Conservation (phyloP, 2,329 filamentous ascomycete genomes). For the Apiospora marii region DNA sequence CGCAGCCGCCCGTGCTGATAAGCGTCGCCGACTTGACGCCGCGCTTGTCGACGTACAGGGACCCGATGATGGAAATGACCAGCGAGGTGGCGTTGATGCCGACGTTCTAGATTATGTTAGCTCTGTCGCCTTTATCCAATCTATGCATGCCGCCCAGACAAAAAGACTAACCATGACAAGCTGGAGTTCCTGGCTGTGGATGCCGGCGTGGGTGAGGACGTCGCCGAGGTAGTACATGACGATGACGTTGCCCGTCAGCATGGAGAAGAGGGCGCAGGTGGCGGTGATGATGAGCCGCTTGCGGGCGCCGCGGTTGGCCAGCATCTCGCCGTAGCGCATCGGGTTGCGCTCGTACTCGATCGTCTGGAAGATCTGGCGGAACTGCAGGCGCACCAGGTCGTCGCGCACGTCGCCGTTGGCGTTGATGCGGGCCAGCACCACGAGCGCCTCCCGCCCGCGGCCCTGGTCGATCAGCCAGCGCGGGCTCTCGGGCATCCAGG, state of each 20-base stretch:
- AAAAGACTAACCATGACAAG: constrained; percentile 46
- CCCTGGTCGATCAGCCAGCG: constrained; percentile 46
- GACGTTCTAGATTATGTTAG: constrained; percentile 23
- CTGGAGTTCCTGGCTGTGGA: constrained; percentile 51
- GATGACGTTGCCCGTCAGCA: constrained; percentile 49
- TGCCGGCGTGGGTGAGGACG: constrained; percentile 54
- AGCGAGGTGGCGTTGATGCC: constrained; percentile 29
- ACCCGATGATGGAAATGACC: constrained; percentile 28
- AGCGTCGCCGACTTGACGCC: constrained; percentile 23
- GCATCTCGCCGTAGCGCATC: constrained; percentile 46
- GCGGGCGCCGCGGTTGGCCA: constrained; percentile 45
- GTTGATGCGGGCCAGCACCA: constrained; percentile 52
- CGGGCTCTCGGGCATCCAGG: constrained; percentile 43
- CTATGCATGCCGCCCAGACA: too few species aligned
- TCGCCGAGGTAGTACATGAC: constrained; percentile 50
- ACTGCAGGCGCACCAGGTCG: constrained; percentile 48
- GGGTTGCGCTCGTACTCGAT: constrained; percentile 41
- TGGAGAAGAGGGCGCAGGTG: constrained; percentile 43
- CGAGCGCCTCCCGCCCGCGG: constrained; percentile 40
- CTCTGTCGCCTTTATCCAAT: not conserved
- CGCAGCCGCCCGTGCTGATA: constrained; percentile 19
- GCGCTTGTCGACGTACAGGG: constrained; percentile 23
- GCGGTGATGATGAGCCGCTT: constrained; percentile 50
- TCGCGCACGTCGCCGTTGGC: constrained; percentile 51
- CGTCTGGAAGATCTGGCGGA: constrained; percentile 56